Conservation (phyloP, 108 stramenopile genomes). For the Aurantiochytrium sp. region DNA sequence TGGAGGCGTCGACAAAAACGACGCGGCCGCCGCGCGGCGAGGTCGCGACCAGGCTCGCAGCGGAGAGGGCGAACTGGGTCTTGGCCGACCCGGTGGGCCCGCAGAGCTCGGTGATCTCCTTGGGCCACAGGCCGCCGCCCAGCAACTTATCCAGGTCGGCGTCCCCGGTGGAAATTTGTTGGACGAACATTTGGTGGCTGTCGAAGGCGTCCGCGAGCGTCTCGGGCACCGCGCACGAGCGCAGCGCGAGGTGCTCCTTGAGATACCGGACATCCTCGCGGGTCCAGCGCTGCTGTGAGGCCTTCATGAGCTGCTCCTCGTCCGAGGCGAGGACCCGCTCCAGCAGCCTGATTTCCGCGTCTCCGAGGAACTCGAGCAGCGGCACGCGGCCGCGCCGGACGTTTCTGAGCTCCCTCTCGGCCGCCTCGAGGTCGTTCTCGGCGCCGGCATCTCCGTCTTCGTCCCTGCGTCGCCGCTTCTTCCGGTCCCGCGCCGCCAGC, state of each 20-base stretch:
- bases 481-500: too few relatives aligned
- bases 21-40: neutral
- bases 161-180: neutral
- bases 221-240: neutral
- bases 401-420: neutral
- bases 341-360: neutral
- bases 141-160: neutral
- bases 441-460: neutral
- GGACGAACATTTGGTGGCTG: neutral
- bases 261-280: neutral
- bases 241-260: neutral
- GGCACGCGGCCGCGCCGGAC: neutral
- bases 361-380: neutral
- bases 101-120: constrained; percentile 24
- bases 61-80: neutral
- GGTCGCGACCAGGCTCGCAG: neutral
- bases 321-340: neutral
- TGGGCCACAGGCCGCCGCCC: neutral
- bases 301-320: neutral
- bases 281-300: neutral
- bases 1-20: neutral
- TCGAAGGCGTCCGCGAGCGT: constrained; percentile 13
- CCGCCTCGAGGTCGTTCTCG: neutral
- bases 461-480: too few relatives aligned
- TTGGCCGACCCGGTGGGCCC: neutral